These are phyloP conservation scores for Eucalyptus caleyi DNA, from an alignment of 345 rosid species.

Conservation along the genomic window DNA sequence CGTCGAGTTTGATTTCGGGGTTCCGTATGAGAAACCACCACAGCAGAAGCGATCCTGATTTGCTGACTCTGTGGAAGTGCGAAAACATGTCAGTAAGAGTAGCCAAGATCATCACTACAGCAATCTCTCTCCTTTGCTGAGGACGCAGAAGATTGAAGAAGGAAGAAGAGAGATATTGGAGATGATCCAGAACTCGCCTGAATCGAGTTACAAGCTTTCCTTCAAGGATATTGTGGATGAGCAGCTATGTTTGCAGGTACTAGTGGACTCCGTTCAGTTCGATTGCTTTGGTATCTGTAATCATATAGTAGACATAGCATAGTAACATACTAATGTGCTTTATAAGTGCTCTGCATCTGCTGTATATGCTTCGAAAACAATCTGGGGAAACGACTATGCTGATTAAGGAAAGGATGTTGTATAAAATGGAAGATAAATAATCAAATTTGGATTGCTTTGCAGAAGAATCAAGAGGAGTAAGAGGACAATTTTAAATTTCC, in stretches of 20 bases:
- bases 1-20: conserved; percentile 28
- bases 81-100: neutral
- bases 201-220: conserved; percentile 31
- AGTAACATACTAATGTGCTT: neutral
- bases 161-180: conserved; percentile 45
- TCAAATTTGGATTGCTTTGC: neutral
- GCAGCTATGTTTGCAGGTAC: neutral
- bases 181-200: conserved; percentile 26
- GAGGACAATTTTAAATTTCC: neutral
- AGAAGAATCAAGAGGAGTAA: neutral
- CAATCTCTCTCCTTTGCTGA: conserved; percentile 1
- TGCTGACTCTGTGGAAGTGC: neutral
- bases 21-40: neutral
- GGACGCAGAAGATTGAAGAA: conserved; percentile 12
- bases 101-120: neutral
- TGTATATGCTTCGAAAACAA: neutral
- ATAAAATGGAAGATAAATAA: neutral
- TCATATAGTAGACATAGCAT: neutral
- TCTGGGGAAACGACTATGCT: neutral
- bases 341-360: neutral
- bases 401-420: neutral
- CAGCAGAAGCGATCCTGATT: neutral
- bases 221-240: conserved; percentile 37
- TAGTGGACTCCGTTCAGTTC: neutral
- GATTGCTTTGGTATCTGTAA: neutral